Base-by-base conservation (phyloP, 2,329 filamentous ascomycete species). In the Fusarium scirpi region DNA sequence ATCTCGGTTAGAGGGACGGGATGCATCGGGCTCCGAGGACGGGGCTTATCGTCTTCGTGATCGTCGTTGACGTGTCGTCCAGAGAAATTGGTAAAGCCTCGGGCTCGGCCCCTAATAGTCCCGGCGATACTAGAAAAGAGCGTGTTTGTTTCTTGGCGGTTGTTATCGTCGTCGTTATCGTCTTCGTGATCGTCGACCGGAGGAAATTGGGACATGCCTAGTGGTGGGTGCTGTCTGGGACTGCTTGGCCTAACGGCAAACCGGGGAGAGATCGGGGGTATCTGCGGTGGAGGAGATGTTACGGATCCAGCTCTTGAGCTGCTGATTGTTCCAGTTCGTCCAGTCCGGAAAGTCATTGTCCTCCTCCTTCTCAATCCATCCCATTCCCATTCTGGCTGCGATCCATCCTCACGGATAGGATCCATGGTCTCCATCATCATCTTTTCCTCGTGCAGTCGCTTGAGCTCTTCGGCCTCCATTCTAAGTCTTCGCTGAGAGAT, bases 141-240 rank as follows among this genome's bases (percentile, higher is more conserved):
- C 47, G 80, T 80, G 38, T 84, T 84, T 48, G 83, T 81, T 65
- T 78, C 78, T 32, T 88, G 81, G 64, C 85, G 82, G 43, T 88
- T 86, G 41, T 85, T 65, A 34, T 65, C 61, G 54, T 65, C 61
- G 16, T 56, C 34, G 47, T 85, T 83, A 13, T 89, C 82, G 57
- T 90, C 89, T 22, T 91, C 87, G 12, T 90, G 87, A 11, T 75
- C 72, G 11, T 76, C 72, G 13, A 65, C 52, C 0, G 94, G 93
- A 0, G 94, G 94, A 77, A 97, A 93, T 38, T 89, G 89, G 1
- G 94, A 92, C 93, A 97, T 97, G 49, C 95, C 95, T 11, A 97
- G 82, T 0, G 81, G 79, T 22, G 82, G 75, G 51, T 80, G 78
- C 44, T 79, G 58, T n/a, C 70, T 70, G 8, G 74, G 74, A 57